Evolutionary conservation across 2,329 filamentous ascomycete species (phyloP).

Genomic region (Rutstroemia sp.): DNA sequence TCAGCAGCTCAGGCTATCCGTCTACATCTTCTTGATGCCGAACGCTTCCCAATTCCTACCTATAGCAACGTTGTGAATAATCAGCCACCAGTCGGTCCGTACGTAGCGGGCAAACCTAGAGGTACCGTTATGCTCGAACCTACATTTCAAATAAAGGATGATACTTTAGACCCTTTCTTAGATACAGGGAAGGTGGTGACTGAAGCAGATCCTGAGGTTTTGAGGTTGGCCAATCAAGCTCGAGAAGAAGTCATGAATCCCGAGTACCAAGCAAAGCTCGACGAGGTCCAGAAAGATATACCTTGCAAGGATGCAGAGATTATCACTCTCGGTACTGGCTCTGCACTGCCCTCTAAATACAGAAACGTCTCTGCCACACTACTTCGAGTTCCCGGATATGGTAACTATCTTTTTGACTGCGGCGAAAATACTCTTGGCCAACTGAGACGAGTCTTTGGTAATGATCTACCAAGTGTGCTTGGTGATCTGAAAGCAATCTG

Average conservation of each 20-base stretch:
- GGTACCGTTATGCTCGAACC: constrained; percentile 24
- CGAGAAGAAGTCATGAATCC: constrained; percentile 33
- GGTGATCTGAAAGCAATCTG: constrained; percentile 73
- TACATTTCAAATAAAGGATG: constrained; percentile 32
- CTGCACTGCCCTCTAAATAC: constrained; percentile 83
- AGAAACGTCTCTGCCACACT: constrained; percentile 91
- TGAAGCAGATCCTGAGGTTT: constrained; percentile 36
- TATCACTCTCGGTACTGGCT: constrained; percentile 84
- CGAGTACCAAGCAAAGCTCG: constrained; percentile 42
- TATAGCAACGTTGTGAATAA: constrained; percentile 40
- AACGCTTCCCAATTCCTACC: constrained; percentile 66
- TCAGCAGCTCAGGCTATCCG: constrained; percentile 59
- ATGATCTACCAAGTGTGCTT: constrained; percentile 64
- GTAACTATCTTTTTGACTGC: constrained; percentile 85
- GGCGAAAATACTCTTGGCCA: constrained; percentile 92
- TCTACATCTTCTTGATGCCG: constrained; percentile 64
- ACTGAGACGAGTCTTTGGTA: constrained; percentile 64
- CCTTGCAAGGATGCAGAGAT: constrained; percentile 73
- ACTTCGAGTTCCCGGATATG: constrained; percentile 72
- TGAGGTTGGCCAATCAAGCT: constrained; percentile 45
- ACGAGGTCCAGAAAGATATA: constrained; percentile 53
- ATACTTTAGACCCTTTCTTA: constrained; percentile 42
- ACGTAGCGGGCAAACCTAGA: constrained; percentile 20
- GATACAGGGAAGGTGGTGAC: constrained; percentile 37
- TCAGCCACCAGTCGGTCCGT: constrained; percentile 9